A percentile compares a stretch with the other conserved stretches of the same genome.
Conservation (phyloP, 768 basidiomycete species). For the Gelatoporia subvermispora region DNA sequence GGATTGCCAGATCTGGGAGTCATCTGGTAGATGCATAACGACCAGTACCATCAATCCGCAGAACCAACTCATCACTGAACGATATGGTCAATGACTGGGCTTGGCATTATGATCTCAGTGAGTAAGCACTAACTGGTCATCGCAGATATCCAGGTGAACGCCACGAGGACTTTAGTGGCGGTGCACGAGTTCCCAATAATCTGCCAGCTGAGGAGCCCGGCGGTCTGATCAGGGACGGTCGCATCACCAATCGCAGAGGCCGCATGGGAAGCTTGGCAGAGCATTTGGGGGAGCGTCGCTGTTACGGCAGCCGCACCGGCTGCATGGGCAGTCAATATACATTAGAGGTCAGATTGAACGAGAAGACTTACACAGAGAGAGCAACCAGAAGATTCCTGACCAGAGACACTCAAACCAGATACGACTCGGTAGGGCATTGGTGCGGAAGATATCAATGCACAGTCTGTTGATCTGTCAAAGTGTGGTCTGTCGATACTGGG, state of each 20-base stretch:
- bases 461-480: slow-evolving; percentile 30
- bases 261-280: slow-evolving; percentile 26
- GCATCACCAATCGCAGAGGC: neutral
- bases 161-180: slow-evolving; percentile 52
- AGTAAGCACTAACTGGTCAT: slow-evolving; percentile 5
- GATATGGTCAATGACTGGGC: neutral
- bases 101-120: neutral
- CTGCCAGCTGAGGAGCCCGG: neutral
- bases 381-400: slow-evolving; percentile 50
- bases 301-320: slow-evolving; percentile 50
- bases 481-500: neutral
- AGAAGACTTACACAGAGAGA: slow-evolving; percentile 52
- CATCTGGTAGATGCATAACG: slow-evolving; percentile 37
- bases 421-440: slow-evolving; percentile 46
- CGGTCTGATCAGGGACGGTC: neutral
- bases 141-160: slow-evolving; percentile 47
- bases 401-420: slow-evolving; percentile 72
- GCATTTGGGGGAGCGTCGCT: slow-evolving; percentile 29
- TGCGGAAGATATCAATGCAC: slow-evolving; percentile 53
- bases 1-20: slow-evolving; percentile 48
- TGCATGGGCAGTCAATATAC: slow-evolving; percentile 19
- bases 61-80: slow-evolving; percentile 56
- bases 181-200: slow-evolving; percentile 32
- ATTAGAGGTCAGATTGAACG: neutral
- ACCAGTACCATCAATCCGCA: slow-evolving; percentile 41